phyloP scores from a whole-genome alignment of 2,329 filamentous ascomycete species.

The Fusarium sterilihyphosum region DNA sequence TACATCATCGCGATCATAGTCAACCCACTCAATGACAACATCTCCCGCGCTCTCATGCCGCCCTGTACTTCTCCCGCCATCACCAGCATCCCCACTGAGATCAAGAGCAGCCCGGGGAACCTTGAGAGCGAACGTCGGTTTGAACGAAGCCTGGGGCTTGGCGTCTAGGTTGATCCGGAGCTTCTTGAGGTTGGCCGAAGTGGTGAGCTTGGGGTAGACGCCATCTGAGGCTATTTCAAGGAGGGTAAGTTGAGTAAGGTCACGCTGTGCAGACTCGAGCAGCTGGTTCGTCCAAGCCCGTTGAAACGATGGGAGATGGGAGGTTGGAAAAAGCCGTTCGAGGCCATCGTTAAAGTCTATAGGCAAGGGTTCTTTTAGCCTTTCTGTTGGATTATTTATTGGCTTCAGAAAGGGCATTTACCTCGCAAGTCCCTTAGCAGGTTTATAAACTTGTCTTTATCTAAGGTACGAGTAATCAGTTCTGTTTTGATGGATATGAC shows the following conservation, averaged over 20 bases:
- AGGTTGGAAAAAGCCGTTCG: conserved; percentile 57
- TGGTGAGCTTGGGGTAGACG: conserved; percentile 54
- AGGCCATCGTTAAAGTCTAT: conserved; percentile 59
- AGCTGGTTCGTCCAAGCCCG: conserved; percentile 59
- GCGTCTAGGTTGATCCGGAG: conserved; percentile 59
- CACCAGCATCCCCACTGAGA: conserved; percentile 15
- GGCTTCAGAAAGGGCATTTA: conserved; percentile 18
- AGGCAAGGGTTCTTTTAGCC: background rate
- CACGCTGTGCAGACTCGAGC: conserved; percentile 55
- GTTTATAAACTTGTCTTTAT: conserved; percentile 57
- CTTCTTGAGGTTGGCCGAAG: conserved; percentile 56
- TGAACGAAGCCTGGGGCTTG: conserved; percentile 52
- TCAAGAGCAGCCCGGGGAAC: conserved; percentile 49
- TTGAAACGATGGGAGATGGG: conserved; percentile 54
- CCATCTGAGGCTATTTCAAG: conserved; percentile 55
- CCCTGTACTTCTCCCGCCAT: conserved; percentile 44
- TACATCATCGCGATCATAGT: conserved; percentile 55
- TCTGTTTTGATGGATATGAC: background rate
- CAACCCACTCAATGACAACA: conserved; percentile 57
- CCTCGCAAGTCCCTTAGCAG: conserved; percentile 54
- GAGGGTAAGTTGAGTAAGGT: conserved; percentile 53
- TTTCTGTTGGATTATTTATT: too few species aligned
- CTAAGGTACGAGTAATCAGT: conserved; percentile 33
- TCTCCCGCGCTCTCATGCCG: conserved; percentile 48
- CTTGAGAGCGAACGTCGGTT: conserved; percentile 55